Conservation (phyloP, 2,329 filamentous ascomycete species). For the Penicillium sp. region DNA sequence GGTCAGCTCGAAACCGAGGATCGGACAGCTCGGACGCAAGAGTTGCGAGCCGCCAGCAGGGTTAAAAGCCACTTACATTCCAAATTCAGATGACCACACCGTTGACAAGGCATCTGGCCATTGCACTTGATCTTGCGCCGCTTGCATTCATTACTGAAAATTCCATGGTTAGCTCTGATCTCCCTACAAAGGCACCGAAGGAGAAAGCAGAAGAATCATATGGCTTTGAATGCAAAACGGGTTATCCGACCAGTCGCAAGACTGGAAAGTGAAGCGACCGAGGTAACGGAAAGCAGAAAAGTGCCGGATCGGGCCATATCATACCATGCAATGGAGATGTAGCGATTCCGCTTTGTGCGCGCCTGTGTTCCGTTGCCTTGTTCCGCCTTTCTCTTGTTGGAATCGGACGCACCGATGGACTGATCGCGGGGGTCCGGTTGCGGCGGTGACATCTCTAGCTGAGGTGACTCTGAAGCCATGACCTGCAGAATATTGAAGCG, state of each 20-base stretch:
- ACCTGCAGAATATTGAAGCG: not conserved
- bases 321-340: conserved; percentile 66
- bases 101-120: conserved; percentile 62
- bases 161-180: conserved; percentile 8
- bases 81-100: conserved; percentile 62
- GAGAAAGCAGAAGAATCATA: conserved; percentile 1
- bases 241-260: not conserved
- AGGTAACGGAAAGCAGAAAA: conserved; percentile 1
- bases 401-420: conserved; percentile 24
- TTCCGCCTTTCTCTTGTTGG: conserved; percentile 44
- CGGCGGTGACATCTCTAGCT: conserved; percentile 26
- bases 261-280: not conserved
- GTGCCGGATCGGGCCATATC: conserved; percentile 25
- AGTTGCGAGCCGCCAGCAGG: not conserved
- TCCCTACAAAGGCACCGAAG: not conserved
- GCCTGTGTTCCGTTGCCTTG: conserved; percentile 47
- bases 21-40: not conserved
- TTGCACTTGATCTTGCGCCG: conserved; percentile 68
- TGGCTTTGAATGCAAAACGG: conserved; percentile 4
- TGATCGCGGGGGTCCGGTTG: conserved; percentile 25
- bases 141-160: conserved; percentile 60
- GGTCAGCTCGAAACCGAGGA: not conserved
- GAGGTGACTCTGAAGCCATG: conserved; percentile 38
- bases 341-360: conserved; percentile 63
- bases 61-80: conserved; percentile 46